Evolutionary conservation across 768 basidiomycete species (phyloP).

Genomic region (Phanerochaete sordida): DNA sequence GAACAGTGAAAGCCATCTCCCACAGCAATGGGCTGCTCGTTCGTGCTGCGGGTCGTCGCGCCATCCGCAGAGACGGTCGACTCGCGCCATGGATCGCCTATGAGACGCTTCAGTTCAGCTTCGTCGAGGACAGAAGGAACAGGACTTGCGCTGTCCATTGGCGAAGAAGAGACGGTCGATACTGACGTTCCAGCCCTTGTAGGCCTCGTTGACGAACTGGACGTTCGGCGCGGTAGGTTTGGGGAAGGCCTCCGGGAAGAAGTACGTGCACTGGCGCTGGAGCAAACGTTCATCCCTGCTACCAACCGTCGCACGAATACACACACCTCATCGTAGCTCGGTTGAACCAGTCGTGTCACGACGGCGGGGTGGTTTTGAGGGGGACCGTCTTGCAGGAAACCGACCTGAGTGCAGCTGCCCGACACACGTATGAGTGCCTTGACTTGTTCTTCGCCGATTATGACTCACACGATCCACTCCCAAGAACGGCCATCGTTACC

Average conservation of each 20-base stretch:
- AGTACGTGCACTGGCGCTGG: conserved; percentile 66
- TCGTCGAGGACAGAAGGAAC: neutral
- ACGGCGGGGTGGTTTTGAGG: conserved; percentile 38
- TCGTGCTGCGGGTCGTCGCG: conserved; percentile 43
- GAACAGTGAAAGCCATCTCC: conserved; percentile 69
- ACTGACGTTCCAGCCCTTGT: conserved; percentile 60
- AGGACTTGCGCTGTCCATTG: conserved; percentile 56
- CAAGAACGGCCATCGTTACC: conserved; percentile 61
- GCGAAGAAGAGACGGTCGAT: conserved; percentile 63
- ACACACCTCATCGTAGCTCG: conserved; percentile 50
- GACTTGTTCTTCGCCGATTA: too few relatives aligned
- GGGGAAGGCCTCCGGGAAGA: conserved; percentile 61
- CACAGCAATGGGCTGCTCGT: conserved; percentile 52
- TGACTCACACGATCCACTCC: conserved; percentile 60
- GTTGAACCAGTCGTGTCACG: conserved; percentile 53
- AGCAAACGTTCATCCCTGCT: neutral
- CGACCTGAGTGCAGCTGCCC: conserved; percentile 72
- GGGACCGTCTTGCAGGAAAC: conserved; percentile 42
- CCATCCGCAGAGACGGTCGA: conserved; percentile 61
- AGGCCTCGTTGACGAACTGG: conserved; percentile 39
- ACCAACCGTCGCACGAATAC: neutral
- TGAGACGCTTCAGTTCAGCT: neutral
- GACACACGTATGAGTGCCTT: too few relatives aligned
- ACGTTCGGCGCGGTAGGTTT: conserved; percentile 36
- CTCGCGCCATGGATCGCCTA: conserved; percentile 72